These are phyloP conservation scores for Phytophthora fragariae DNA, from an alignment of 352 stramenopile genomes.

Conservation along the genomic window DNA sequence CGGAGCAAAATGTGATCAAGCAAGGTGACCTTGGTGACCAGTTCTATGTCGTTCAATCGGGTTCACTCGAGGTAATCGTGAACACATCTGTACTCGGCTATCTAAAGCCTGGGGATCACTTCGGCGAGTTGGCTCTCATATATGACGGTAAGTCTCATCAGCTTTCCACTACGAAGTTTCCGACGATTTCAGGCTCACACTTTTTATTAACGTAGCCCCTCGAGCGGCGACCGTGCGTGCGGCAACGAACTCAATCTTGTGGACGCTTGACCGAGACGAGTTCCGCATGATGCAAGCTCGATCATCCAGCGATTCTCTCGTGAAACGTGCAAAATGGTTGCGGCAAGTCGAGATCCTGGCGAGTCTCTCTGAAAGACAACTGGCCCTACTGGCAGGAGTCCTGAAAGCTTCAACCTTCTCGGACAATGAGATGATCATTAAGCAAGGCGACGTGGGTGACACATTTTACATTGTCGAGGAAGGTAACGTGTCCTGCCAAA, in stretches of 20 bases:
- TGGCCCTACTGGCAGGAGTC: slow-evolving; percentile 71
- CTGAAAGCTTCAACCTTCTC: slow-evolving; percentile 70
- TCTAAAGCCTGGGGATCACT: slow-evolving; percentile 72
- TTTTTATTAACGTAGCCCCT: slow-evolving; percentile 56
- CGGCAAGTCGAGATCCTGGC: slow-evolving; percentile 77
- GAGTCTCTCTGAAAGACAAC: slow-evolving; percentile 69
- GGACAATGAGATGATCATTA: slow-evolving; percentile 82
- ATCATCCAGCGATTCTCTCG: slow-evolving; percentile 79
- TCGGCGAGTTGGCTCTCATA: slow-evolving; percentile 93
- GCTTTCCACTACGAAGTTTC: background rate
- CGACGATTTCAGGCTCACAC: background rate
- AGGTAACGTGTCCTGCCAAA: slow-evolving; percentile 66
- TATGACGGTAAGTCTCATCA: slow-evolving; percentile 59
- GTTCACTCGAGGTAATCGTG: slow-evolving; percentile 76
- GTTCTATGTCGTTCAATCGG: slow-evolving; percentile 91
- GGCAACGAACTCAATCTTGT: slow-evolving; percentile 88
- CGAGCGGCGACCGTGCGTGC: slow-evolving; percentile 92
- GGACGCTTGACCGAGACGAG: slow-evolving; percentile 90
- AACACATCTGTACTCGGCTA: slow-evolving; percentile 65
- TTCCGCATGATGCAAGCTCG: slow-evolving; percentile 85
- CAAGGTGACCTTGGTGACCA: slow-evolving; percentile 93
- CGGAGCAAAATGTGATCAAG: slow-evolving; percentile 91
- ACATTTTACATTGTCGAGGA: slow-evolving; percentile 88
- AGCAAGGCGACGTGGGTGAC: slow-evolving; percentile 81
- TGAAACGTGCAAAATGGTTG: slow-evolving; percentile 77